Conservation (phyloP, 306 rosid genomes). For the Acacia crassicarpa region DNA sequence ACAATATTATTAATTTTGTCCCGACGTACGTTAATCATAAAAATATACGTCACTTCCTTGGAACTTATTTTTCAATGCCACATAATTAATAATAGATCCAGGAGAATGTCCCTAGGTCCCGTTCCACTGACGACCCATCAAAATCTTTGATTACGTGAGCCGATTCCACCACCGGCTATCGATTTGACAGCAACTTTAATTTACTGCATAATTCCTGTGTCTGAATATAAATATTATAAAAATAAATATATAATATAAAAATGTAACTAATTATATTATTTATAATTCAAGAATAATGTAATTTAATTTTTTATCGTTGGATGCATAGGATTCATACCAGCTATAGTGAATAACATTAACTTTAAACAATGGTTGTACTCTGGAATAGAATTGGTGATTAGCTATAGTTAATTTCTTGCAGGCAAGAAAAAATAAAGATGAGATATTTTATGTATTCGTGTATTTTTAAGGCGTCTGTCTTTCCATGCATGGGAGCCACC, state of each 20-base stretch:
- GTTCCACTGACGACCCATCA: neutral
- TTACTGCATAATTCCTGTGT: neutral
- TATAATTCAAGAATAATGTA: neutral
- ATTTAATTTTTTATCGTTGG: neutral
- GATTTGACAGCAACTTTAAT: neutral
- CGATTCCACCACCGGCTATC: neutral
- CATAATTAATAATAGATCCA: neutral
- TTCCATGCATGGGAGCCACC: constrained; percentile 50
- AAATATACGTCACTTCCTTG: neutral
- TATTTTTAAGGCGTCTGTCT: neutral
- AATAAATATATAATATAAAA: too few species aligned
- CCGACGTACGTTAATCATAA: neutral
- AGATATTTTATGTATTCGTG: neutral
- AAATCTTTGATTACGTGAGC: constrained; percentile 3
- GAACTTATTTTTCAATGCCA: neutral
- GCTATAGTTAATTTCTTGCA: neutral
- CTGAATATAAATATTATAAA: neutral
- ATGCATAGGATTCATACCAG: neutral
- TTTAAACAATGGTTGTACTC: neutral
- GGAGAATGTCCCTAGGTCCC: neutral
- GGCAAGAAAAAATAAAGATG: neutral
- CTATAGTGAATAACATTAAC: neutral
- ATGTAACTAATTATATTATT: neutral
- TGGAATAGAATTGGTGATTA: neutral
- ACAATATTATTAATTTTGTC: neutral